Conservation (phyloP, 1,139 yeast genomes). For the Suhomyces atakaporum region DNA sequence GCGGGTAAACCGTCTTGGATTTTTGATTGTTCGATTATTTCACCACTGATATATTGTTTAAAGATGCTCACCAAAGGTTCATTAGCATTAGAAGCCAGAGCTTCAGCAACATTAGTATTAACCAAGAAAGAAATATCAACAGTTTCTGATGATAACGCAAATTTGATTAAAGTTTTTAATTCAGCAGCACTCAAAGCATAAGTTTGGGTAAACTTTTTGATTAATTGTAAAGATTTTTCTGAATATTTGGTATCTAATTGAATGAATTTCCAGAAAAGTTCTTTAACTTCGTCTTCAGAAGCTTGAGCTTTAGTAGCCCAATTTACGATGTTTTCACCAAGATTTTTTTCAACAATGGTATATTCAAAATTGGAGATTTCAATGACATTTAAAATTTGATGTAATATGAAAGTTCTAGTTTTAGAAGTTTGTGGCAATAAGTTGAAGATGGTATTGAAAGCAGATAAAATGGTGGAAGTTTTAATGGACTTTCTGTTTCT, state of each 20-base stretch:
- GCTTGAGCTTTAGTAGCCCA: slow-evolving; percentile 37
- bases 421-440: slow-evolving; percentile 39
- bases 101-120: slow-evolving; percentile 40
- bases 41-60: slow-evolving; percentile 40
- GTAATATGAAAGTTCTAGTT: slow-evolving; percentile 36
- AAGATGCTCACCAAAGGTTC: slow-evolving; percentile 31
- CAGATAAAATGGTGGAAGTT: slow-evolving; percentile 45
- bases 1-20: slow-evolving; percentile 21
- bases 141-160: slow-evolving; percentile 42
- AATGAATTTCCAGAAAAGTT: slow-evolving; percentile 44
- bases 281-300: slow-evolving; percentile 29
- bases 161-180: slow-evolving; percentile 36
- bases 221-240: slow-evolving; percentile 35
- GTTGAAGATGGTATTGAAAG: slow-evolving; percentile 47
- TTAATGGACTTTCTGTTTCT: slow-evolving; percentile 52
- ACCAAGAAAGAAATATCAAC: slow-evolving; percentile 49
- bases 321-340: slow-evolving; percentile 38
- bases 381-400: slow-evolving; percentile 36
- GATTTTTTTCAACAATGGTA: slow-evolving; percentile 35
- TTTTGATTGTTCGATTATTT: slow-evolving; percentile 21
- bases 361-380: slow-evolving; percentile 36
- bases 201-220: slow-evolving; percentile 36
- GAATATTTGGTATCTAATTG: slow-evolving; percentile 35
- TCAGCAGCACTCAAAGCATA: slow-evolving; percentile 29
- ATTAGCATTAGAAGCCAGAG: slow-evolving; percentile 23